Base-by-base conservation (phyloP, 768 basidiomycete species). In the Exsudoporus frostii region DNA sequence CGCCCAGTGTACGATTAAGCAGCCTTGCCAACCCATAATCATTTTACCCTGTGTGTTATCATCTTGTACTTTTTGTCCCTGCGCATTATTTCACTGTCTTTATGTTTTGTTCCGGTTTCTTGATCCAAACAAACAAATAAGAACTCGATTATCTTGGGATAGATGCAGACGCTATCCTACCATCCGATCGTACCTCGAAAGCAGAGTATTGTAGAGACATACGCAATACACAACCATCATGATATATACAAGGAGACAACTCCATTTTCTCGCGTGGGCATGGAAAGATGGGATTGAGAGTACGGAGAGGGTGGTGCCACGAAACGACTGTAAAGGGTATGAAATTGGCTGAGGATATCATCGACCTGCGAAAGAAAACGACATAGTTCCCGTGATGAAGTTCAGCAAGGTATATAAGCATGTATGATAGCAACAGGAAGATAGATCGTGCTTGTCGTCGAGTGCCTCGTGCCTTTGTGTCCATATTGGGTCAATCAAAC, bases 381-480 rank as follows among this genome's bases (percentile, higher is more conserved):
- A 59, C 45, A 57, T 56, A 51, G 47, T 65, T 61, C 63, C 68
- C 57, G 52, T 63, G 51, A 43, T 50, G 36, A 53, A 58, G 58
- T 61, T 70, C 63, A 68, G 66, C 65, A 58, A 65, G 57, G 51
- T 60, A 68, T 58, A 65, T 72, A 53, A 56, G 61, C 59, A 63
- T 70, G 70, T 60, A 63, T 59, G 53, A 66, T 67, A 70, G 65
- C 66, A 63, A 59, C 59, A 55, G 63, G 53, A 54, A 54, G 61
- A 58, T 59, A 65, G 55, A 68, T 71, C 70, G 64, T 70, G 69
- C 50, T 49, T 55, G 66, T 68, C 68, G 63, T 71, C 52, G 54
- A 70, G 43, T 65, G 56, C 56, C 55, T 67, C 64, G 52, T 66
- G 58, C 60, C 60, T 55, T 60, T 14, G 11, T 34, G 7, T 37